Base-by-base conservation (phyloP, 2,329 filamentous ascomycete species). In the Mycosphaerelloides madeirae region DNA sequence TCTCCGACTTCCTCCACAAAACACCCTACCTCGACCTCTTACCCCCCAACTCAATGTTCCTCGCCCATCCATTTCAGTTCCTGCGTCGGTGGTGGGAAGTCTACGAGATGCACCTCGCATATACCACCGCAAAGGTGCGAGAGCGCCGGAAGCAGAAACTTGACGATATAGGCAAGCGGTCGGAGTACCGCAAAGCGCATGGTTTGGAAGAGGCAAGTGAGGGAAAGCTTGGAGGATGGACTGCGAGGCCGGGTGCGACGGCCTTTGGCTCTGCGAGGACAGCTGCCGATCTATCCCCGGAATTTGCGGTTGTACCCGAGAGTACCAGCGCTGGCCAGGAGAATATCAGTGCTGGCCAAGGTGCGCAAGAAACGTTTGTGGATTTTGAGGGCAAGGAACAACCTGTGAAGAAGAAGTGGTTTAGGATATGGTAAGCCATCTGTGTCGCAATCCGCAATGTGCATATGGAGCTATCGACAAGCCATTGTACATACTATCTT, bases 141-240 rank as follows among this genome's bases (percentile, higher is more conserved):
- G 86, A 90, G 67, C 81, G 81, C 69, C 79, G 90, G 43, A 79
- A 80, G 59, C 77, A 77, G 61, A 82, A 81, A 55, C 76, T 88
- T 44, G 88, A 95, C 55, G 93, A 98, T 69, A 84, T 93, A 20
- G 79, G 84, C 65, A 95, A 96, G 79, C 78, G 91, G 59, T 79
- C 79, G 49, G 82, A 86, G 66, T 98, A 88, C 69, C 81, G 90
- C 59, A 83, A 87, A 68, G 87, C 85, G 49, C 88, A 95, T 72
- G 89, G 88, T 8, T 66, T 95, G 60, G 84, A 89, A 65, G 72
- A 77, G 56, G 74, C 48, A 11, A 76, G 46, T 14, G 56, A 58
- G 58, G 71, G 60, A 3, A 46, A 78, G 40, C 73, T 83, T 57
- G 72, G 71, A 6, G 70, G 71, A 3, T 73, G 72, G 71, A 68